Evolutionary conservation across 2,329 filamentous ascomycete species (phyloP), one percentile per base, ranked within the genome.

Genomic region (Harringtonia aguacate): DNA sequence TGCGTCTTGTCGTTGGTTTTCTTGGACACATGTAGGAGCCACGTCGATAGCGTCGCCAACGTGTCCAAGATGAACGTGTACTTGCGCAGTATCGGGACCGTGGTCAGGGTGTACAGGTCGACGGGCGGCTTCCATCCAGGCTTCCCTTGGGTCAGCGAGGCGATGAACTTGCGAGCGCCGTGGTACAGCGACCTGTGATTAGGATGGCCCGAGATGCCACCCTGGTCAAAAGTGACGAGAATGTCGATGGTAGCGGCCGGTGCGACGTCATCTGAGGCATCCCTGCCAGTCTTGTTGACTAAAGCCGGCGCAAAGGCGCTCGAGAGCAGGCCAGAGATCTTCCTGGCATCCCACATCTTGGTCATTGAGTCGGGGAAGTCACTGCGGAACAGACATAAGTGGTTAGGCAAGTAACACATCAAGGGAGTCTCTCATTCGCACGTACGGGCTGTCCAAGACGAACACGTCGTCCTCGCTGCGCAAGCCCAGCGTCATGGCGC

Each of bases 281-380:
- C 8, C 15, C 12, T 18, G 31, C 24, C n/a, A n/a, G n/a, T n/a
- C n/a, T n/a, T 8, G 29, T 50, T 51, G 43, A 67, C 58, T 43
- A 79, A 66, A 27, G 78, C 73, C 1, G 86, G 84, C 4, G 81
- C 82, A 61, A 95, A 94, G 21, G 83, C 78, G 28, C 73, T 72
- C 48, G 75, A 73, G 34, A 95, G 75, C 38, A 94, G 75, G 41
- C 69, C 66, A 20, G 84, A 72, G 50, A 97, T 80, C 43, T 80
- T 75, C 41, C 69, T 66, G 44, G 80, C 68, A 53, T 87, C 75
- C 90, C 90, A 97, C 38, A 69, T 74, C 28, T 70, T 69, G 3
- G 77, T 84, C 86, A 95, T 95, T 48, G 86, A 89, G 65, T 98
- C 92, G 44, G 80, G 86, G 60, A 97, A 95, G 55, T 84, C 75